phyloP scores from a whole-genome alignment of 352 stramenopile genomes.

The Blastocystis sp. region DNA sequence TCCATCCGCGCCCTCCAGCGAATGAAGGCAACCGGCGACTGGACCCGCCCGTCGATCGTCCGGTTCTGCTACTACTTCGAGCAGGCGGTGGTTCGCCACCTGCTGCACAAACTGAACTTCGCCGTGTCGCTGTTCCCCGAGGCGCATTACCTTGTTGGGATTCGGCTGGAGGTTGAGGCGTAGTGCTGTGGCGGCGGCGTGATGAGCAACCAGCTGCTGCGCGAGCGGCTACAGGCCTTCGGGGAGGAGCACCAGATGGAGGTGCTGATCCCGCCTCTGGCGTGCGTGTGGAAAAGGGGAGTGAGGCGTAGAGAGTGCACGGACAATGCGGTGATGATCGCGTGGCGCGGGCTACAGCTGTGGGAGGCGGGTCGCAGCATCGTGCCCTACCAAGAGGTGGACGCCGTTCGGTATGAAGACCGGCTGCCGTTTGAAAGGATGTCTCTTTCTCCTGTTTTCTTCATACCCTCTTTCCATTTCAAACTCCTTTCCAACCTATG shows the following conservation, averaged over 20 bases:
- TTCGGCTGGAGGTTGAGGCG: background rate
- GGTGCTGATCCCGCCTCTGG: slow-evolving; percentile 28
- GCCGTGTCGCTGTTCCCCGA: background rate
- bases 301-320: slow-evolving; percentile 38
- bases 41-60: background rate
- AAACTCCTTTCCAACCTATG: no score
- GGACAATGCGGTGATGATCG: slow-evolving; percentile 66
- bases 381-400: slow-evolving; percentile 10
- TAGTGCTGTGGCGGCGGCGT: slow-evolving; percentile 64
- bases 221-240: background rate
- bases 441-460: background rate
- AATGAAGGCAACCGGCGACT: background rate
- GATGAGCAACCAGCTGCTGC: slow-evolving; percentile 51
- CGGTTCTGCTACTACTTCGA: slow-evolving; percentile 62
- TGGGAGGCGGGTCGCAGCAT: background rate
- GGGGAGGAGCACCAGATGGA: background rate
- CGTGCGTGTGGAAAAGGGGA: background rate
- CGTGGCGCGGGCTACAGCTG: slow-evolving; percentile 36
- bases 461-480: no score
- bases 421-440: slow-evolving; percentile 4
- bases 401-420: slow-evolving; percentile 41
- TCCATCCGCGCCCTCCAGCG: slow-evolving; percentile 21
- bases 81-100: slow-evolving; percentile 27
- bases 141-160: background rate
- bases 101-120: slow-evolving; percentile 29